Conservation (phyloP, 2,329 filamentous ascomycete genomes). For the Beauveria bassiana region DNA sequence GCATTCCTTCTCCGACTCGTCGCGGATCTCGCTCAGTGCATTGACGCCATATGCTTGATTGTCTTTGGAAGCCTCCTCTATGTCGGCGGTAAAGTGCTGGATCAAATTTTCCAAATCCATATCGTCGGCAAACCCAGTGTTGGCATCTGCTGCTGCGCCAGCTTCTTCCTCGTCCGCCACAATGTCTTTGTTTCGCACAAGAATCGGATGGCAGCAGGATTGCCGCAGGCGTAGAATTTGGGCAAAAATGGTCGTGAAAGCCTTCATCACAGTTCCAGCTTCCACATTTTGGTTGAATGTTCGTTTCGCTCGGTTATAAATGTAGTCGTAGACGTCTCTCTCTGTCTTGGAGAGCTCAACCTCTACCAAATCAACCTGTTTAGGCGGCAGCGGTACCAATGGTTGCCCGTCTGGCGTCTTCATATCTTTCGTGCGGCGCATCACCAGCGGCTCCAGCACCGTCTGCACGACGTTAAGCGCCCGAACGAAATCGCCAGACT, state of each 20-base stretch:
- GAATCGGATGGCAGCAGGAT: constrained; percentile 84
- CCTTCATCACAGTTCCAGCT: constrained; percentile 87
- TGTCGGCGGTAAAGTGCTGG: constrained; percentile 67
- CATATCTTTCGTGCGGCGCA: constrained; percentile 96
- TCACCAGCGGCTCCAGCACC: constrained; percentile 88
- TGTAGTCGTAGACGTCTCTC: constrained; percentile 85
- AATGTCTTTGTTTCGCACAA: constrained; percentile 78
- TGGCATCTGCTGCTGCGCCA: constrained; percentile 63
- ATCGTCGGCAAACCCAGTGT: constrained; percentile 79
- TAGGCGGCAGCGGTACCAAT: constrained; percentile 74
- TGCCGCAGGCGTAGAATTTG: constrained; percentile 90
- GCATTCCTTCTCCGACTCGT: constrained; percentile 81
- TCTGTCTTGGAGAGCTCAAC: constrained; percentile 81
- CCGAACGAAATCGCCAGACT: constrained; percentile 87
- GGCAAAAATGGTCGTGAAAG: constrained; percentile 94
- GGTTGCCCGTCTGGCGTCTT: constrained; percentile 74
- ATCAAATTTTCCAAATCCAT: constrained; percentile 91
- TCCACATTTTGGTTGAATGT: constrained; percentile 83
- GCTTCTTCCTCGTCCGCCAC: constrained; percentile 85
- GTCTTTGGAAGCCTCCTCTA: constrained; percentile 56
- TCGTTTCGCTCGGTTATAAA: constrained; percentile 73
- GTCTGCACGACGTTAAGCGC: constrained; percentile 96
- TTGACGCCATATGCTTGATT: constrained; percentile 66
- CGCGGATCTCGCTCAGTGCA: constrained; percentile 83
- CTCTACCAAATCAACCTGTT: constrained; percentile 76